Conservation (phyloP, 768 basidiomycete species). For the Podaxis sp. region DNA sequence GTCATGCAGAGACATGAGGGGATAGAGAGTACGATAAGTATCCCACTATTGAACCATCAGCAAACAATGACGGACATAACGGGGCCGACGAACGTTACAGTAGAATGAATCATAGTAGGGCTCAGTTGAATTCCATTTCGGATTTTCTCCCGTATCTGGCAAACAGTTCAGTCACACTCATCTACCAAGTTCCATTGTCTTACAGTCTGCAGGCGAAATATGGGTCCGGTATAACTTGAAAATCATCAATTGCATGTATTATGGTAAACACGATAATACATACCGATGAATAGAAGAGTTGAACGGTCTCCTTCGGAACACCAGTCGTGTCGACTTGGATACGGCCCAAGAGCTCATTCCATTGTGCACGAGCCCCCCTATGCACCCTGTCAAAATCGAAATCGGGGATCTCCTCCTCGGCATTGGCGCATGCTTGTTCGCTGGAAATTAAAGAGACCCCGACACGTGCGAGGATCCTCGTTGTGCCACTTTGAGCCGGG, state of each 20-base stretch:
- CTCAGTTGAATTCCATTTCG: slow-evolving; percentile 59
- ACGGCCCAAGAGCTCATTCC: slow-evolving; percentile 58
- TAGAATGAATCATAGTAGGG: slow-evolving; percentile 70
- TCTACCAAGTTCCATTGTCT: slow-evolving; percentile 18
- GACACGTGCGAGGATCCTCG: slow-evolving; percentile 54
- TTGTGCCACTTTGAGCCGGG: slow-evolving; percentile 34
- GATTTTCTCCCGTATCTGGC: slow-evolving; percentile 62
- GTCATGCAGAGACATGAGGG: slow-evolving; percentile 64
- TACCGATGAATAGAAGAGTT: slow-evolving; percentile 60
- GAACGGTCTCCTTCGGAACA: slow-evolving; percentile 47
- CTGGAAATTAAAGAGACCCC: slow-evolving; percentile 66
- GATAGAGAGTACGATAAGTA: slow-evolving; percentile 60
- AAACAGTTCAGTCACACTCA: not conserved
- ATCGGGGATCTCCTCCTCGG: slow-evolving; percentile 56
- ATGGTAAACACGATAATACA: slow-evolving; percentile 15
- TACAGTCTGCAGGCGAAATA: slow-evolving; percentile 64
- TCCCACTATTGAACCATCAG: slow-evolving; percentile 46
- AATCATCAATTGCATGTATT: not conserved
- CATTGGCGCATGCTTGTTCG: slow-evolving; percentile 59
- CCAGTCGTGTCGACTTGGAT: slow-evolving; percentile 49
- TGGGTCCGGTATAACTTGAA: slow-evolving; percentile 56
- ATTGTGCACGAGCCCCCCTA: slow-evolving; percentile 42
- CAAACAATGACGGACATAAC: not conserved
- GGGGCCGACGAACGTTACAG: slow-evolving; percentile 50
- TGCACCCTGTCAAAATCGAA: slow-evolving; percentile 60